Base-by-base conservation (phyloP, 225 moss, liverwort and hornwort genomes). In the Marchantia polymorpha region DNA sequence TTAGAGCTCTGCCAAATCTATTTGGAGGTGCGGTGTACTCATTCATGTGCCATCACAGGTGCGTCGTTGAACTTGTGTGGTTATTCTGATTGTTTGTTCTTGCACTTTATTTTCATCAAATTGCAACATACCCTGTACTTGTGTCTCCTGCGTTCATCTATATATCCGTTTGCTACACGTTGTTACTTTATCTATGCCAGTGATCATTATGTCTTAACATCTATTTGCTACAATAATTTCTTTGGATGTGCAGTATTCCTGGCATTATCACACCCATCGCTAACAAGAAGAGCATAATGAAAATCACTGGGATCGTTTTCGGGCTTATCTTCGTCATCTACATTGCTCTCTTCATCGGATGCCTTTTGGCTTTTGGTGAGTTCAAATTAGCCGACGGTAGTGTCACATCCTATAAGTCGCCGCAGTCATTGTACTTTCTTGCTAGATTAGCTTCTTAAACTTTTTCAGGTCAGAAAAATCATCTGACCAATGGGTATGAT, bases 1-100 rank as follows among this genome's bases (percentile, higher is more conserved):
- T 16, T 92, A 99, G 97, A 80, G 92, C 97, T 81, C 81, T 99
- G 51, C 94, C 97, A 81, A 99, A 99, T 82, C 82, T 99, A 63
- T 99, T 95, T 88, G 97, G 97, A 87, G 97, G 97, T 85, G 91
- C 93, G 65, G 92, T 99, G n/a, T 99, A 99, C 77, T 92, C 97
- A 2, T 99, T 99, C 80, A 93, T 99, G 97, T 95, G 95, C 83
- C 97, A 99, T 81, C 94, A 99, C 91, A 93, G 97, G 97, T 93
- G 75, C 20, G 69, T 75, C 26, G 39, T 39, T 39, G 39, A 39
- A 39, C 39, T 39, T 2, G 5, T 39, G 39, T 39, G 39, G 39
- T 39, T 39, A 2, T 39, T 39, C 39, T 39, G 39, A 39, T 39
- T 39, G 5, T 39, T 39, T 39, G 39, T 39, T 39, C 39, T 39